Conservation (phyloP, 257 asterid species). For the Vinca minor region DNA sequence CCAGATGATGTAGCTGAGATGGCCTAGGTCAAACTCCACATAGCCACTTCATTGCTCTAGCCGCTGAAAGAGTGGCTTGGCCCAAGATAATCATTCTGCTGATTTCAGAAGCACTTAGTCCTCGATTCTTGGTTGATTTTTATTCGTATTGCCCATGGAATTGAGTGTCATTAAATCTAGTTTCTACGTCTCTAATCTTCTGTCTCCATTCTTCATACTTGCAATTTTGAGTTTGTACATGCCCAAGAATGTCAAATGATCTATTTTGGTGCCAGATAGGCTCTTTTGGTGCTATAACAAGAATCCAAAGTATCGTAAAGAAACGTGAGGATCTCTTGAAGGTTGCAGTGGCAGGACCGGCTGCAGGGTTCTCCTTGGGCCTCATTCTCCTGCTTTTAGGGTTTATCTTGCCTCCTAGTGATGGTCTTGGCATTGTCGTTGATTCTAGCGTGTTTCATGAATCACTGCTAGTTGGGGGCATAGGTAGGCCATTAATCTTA, state of each 20-base stretch:
- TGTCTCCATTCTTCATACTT: too few relatives aligned
- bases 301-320: slow-evolving; percentile 68
- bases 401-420: slow-evolving; percentile 77
- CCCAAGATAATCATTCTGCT: too few relatives aligned
- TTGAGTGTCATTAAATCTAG: too few relatives aligned
- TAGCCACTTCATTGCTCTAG: too few relatives aligned
- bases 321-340: slow-evolving; percentile 87
- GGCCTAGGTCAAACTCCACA: too few relatives aligned
- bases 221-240: background rate
- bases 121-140: too few relatives aligned
- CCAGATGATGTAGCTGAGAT: too few relatives aligned
- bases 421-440: slow-evolving; percentile 67
- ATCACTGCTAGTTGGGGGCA: slow-evolving; percentile 82
- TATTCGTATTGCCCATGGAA: too few relatives aligned
- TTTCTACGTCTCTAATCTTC: too few relatives aligned
- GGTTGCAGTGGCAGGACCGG: slow-evolving; percentile 91
- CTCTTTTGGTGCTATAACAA: slow-evolving; percentile 84
- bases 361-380: slow-evolving; percentile 81
- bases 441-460: slow-evolving; percentile 87
- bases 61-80: too few relatives aligned
- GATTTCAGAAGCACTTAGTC: too few relatives aligned
- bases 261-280: slow-evolving; percentile 79
- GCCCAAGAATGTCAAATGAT: slow-evolving; percentile 27
- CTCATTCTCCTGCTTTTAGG: slow-evolving; percentile 65
- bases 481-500: slow-evolving; percentile 40